A percentile compares a stretch with the other conserved stretches of the same genome.
Evolutionary conservation across 129 eudicot species (phyloP).

Genomic region (Pulicaria dysenterica): DNA sequence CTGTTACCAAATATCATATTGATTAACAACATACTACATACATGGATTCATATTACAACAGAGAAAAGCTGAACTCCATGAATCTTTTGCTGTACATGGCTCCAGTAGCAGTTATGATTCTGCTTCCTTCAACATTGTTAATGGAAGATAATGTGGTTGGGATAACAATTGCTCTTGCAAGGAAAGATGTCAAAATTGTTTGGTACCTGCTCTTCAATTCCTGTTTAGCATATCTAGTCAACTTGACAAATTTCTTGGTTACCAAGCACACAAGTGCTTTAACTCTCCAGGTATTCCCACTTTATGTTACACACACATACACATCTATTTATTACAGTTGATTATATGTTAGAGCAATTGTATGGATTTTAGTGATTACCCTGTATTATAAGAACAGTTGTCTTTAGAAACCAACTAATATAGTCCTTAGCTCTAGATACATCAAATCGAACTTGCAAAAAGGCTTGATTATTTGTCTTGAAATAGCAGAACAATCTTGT

Average conservation of each 20-base stretch:
- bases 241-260: constrained; percentile 56
- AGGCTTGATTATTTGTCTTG: background rate
- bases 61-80: constrained; percentile 60
- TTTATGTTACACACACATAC: background rate
- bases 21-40: constrained; percentile 3
- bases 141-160: constrained; percentile 56
- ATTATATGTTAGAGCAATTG: too few relatives aligned
- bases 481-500: background rate
- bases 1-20: background rate
- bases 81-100: constrained; percentile 63
- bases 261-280: constrained; percentile 61
- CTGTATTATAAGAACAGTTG: too few relatives aligned
- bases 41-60: constrained; percentile 9
- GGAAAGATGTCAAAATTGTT: constrained; percentile 45
- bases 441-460: too few relatives aligned
- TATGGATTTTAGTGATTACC: too few relatives aligned
- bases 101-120: constrained; percentile 52
- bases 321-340: too few relatives aligned
- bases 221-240: constrained; percentile 49
- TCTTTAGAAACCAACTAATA: too few relatives aligned
- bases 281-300: constrained; percentile 49
- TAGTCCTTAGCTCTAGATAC: too few relatives aligned
- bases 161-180: constrained; percentile 44
- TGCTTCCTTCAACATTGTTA: constrained; percentile 52
- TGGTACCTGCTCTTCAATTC: constrained; percentile 52